Evolutionary conservation across 345 rosid species (phyloP), one percentile per base, ranked within the genome.

Genomic region (Acer campestre): DNA sequence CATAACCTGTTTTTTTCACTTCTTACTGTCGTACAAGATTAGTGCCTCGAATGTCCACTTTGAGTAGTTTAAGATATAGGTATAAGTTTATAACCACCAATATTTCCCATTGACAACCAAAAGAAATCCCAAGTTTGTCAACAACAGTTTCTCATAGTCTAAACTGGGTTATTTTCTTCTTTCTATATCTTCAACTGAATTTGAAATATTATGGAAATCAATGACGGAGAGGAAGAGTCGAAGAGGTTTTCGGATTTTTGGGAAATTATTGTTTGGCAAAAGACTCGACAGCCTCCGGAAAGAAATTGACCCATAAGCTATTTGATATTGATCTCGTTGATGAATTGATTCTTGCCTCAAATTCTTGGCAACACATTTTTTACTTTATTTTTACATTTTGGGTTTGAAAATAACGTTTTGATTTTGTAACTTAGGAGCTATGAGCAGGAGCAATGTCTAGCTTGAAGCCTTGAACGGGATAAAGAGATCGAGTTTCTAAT

Each of bases 301-400:
- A 91, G 85, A 89, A 86, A 71, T 92, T 93, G 27, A 70, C 84
- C 13, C 86, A 67, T 65, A 93, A 91, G 77, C 80, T 93, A 66
- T 85, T 90, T 40, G 99, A 95, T 77, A 91, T 95, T 48, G 77
- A 82, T 75, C 67, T 90, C 4, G 92, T 91, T 14, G 96, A 95
- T 22, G 97, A 95, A 71, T 96, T 91, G 94, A 98, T 92, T 10
- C n/a, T 61, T 38, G 38, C 61, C 29, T 72, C 38, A 38, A 11
- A 53, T 64, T 58, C n/a, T 42, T 64, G 44, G 8, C 35, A 27
- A 27, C 29, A 2, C 58, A 56, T 53, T n/a, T 55, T 56, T 59
- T 55, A 16, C 8, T 74, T 27, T 27, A 62, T 67, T 48, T 27
- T 27, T 49, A 31, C 20, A 65, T 61, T 20, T 20, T 70, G 64